Conservation (phyloP, 306 rosid genomes). For the Cucumis hystrix region DNA sequence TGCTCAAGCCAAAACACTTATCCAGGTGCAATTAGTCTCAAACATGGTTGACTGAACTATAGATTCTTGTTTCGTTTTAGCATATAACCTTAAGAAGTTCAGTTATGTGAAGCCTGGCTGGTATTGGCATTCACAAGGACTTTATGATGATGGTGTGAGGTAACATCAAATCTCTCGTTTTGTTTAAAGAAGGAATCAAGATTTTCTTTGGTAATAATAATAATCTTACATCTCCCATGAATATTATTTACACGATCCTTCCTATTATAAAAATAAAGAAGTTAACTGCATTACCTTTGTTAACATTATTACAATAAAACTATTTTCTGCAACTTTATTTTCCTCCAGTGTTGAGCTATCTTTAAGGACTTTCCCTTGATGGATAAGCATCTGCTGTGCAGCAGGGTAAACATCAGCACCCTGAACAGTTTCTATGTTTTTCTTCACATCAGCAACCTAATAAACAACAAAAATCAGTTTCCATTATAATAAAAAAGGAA, state of each 20-base stretch:
- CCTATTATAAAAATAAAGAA: not conserved
- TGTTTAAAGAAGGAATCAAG: not conserved
- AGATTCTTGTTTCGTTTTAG: not conserved
- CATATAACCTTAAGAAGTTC: not conserved
- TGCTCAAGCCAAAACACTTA: not conserved
- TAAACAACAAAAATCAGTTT: not conserved
- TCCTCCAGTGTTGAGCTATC: constrained; percentile 68
- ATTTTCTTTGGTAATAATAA: not conserved
- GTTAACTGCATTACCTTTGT: constrained; percentile 43
- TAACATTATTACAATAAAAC: constrained; percentile 86
- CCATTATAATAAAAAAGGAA: not conserved
- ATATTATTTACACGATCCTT: not conserved
- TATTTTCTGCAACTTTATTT: constrained; percentile 69
- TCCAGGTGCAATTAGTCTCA: not conserved
- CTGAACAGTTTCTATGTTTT: constrained; percentile 55
- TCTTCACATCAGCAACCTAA: constrained; percentile 85
- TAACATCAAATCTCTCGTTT: not conserved
- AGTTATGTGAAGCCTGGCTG: not conserved
- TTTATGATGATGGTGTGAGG: not conserved
- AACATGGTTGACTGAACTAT: not conserved
- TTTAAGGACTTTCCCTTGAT: constrained; percentile 87
- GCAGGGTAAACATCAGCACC: constrained; percentile 80
- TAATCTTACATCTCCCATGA: not conserved
- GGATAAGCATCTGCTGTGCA: constrained; percentile 81
- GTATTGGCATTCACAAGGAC: not conserved